Percentiles rank a stretch among this genome's conserved stretches.
Conservation (phyloP, 106 monocot genomes). For the Triglochin maritima region DNA sequence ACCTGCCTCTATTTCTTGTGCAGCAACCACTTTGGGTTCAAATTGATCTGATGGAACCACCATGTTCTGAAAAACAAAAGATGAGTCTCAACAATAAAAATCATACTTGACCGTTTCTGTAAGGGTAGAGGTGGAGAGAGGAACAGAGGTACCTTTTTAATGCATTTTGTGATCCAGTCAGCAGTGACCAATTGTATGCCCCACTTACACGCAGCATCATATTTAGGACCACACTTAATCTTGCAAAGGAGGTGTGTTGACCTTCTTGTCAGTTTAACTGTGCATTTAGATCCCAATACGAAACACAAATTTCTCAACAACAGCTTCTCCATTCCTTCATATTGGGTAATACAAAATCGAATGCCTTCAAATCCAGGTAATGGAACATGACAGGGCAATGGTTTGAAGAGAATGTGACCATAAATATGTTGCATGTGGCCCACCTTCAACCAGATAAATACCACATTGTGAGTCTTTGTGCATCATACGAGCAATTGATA, state of each 20-base stretch:
- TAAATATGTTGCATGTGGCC: conserved; percentile 59
- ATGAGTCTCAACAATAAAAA: no score
- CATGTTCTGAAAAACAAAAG: conserved; percentile 59
- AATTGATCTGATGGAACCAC: conserved; percentile 56
- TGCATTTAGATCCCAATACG: conserved; percentile 66
- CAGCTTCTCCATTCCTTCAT: conserved; percentile 78
- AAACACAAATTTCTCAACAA: conserved; percentile 75
- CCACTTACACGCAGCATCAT: conserved; percentile 71
- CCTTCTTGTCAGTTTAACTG: conserved; percentile 55
- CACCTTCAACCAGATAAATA: conserved; percentile 33
- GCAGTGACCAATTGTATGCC: conserved; percentile 64
- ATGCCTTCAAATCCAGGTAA: conserved; percentile 70
- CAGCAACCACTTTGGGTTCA: conserved; percentile 48
- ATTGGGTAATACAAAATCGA: conserved; percentile 78
- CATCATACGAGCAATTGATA: no score
- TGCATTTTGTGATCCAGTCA: conserved; percentile 86
- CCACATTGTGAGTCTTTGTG: no score
- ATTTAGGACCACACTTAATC: conserved; percentile 79
- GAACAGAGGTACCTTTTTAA: conserved; percentile 50
- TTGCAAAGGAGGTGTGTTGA: conserved; percentile 93
- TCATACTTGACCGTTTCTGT: no score
- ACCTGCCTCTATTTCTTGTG: conserved; percentile 74
- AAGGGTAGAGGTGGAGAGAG: no score
- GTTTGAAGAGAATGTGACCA: conserved; percentile 71
- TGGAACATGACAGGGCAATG: conserved; percentile 65